Evolutionary conservation across 345 rosid genomes (phyloP).

Genomic region (Citrus mangshanensis): DNA sequence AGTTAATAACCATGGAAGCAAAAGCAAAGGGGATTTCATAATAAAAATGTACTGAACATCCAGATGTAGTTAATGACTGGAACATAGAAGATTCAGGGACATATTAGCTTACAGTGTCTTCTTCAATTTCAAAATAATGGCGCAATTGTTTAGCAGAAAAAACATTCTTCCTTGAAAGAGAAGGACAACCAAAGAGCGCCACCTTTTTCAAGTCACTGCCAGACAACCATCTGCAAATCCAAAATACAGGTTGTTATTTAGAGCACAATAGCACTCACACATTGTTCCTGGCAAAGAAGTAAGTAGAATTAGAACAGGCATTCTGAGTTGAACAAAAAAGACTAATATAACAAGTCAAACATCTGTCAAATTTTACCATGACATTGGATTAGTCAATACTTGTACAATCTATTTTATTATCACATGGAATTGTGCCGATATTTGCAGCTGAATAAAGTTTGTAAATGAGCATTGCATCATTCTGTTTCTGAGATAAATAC

Average conservation of each 20-base stretch:
- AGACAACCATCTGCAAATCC: constrained; percentile 68
- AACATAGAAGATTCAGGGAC: constrained; percentile 6
- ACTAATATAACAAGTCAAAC: not conserved
- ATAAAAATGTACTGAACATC: not conserved
- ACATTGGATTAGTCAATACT: not conserved
- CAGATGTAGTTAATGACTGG: not conserved
- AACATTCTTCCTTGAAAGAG: constrained; percentile 39
- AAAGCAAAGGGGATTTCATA: not conserved
- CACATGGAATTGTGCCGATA: not conserved
- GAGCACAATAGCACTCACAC: not conserved
- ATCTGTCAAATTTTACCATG: not conserved
- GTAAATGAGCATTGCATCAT: not conserved
- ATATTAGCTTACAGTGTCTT: constrained; percentile 54
- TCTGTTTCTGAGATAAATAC: not conserved
- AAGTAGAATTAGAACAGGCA: not conserved
- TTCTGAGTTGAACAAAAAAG: not conserved
- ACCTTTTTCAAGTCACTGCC: constrained; percentile 64
- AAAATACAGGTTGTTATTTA: constrained; percentile 7
- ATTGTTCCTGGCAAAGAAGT: not conserved
- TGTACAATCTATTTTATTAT: not conserved
- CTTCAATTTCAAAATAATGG: constrained; percentile 53
- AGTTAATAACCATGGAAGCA: not conserved
- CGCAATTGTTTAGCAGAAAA: constrained; percentile 78
- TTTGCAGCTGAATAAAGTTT: not conserved
- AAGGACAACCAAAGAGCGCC: constrained; percentile 73